These are phyloP conservation scores for Fraxinus albicans DNA, from an alignment of 305 asterid species.

Conservation along the genomic window DNA sequence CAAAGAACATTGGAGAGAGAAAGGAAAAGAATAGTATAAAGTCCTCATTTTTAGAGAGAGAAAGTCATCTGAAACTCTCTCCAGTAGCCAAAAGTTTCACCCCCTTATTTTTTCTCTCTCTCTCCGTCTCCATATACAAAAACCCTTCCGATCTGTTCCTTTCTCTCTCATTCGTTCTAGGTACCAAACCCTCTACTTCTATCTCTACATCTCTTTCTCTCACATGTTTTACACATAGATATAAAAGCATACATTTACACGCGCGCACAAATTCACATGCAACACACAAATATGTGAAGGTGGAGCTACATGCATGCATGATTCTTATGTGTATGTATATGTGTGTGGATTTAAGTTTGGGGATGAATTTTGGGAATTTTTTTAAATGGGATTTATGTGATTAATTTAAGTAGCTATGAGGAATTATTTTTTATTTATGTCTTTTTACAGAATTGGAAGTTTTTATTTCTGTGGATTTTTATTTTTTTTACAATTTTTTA, in stretches of 20 bases:
- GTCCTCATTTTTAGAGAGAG: background rate
- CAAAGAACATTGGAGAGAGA: background rate
- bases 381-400: conserved; percentile 3
- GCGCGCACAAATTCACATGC: background rate
- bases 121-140: conserved; percentile 24
- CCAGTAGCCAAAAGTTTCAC: background rate
- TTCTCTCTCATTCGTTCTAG: conserved; percentile 43
- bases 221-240: background rate
- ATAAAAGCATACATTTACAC: background rate
- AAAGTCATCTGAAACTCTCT: background rate
- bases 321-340: background rate
- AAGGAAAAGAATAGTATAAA: background rate
- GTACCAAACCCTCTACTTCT: conserved; percentile 16
- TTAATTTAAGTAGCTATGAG: background rate
- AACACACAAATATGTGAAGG: background rate
- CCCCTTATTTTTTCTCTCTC: too few relatives aligned
- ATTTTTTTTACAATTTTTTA: background rate
- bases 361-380: conserved; percentile 13
- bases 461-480: background rate
- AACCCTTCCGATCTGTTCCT: conserved; percentile 30
- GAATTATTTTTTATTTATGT: background rate
- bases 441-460: background rate
- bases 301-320: conserved; percentile 13
- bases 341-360: conserved; percentile 15
- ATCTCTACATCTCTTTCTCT: background rate